phyloP scores from a whole-genome alignment of 2,329 filamentous ascomycete genomes.

The Podosphaera fusca region DNA sequence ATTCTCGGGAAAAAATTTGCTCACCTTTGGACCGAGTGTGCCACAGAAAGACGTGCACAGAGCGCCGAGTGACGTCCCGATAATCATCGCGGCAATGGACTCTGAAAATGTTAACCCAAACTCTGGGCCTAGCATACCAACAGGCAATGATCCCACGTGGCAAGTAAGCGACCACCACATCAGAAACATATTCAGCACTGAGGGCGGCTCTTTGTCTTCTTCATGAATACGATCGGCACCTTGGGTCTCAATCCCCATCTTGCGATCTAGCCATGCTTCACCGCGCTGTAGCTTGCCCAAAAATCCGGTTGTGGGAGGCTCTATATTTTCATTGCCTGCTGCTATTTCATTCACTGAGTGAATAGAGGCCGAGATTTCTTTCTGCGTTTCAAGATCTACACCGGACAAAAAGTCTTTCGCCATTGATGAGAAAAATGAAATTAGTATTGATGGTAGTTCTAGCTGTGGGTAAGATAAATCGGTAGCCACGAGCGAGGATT shows the following conservation, averaged over 20 bases:
- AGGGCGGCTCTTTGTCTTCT: conserved; percentile 21
- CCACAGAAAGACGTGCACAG: conserved; percentile 20
- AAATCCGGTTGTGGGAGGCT: too few relatives aligned
- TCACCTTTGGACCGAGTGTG: conserved; percentile 21
- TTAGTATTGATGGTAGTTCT: too few relatives aligned
- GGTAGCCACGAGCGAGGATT: too few relatives aligned
- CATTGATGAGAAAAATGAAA: too few relatives aligned
- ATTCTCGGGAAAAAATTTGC: not conserved
- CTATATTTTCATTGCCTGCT: too few relatives aligned
- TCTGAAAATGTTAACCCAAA: conserved; percentile 24
- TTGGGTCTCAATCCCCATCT: conserved; percentile 24
- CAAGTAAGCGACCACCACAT: conserved; percentile 23
- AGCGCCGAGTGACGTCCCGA: conserved; percentile 20
- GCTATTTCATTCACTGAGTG: too few relatives aligned
- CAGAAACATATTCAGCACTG: conserved; percentile 20
- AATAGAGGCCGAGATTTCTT: too few relatives aligned
- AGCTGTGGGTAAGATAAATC: too few relatives aligned
- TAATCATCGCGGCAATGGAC: conserved; percentile 19
- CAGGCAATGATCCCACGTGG: conserved; percentile 18
- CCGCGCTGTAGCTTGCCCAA: conserved; percentile 12
- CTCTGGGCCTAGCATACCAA: conserved; percentile 24
- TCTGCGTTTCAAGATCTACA: too few relatives aligned
- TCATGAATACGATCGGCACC: conserved; percentile 24
- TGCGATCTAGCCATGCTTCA: conserved; percentile 21
- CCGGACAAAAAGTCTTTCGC: too few relatives aligned